These are phyloP conservation scores for Backusella morwellensis DNA, from an alignment of 192 early-diverging fungal genomes.

Conservation along the genomic window DNA sequence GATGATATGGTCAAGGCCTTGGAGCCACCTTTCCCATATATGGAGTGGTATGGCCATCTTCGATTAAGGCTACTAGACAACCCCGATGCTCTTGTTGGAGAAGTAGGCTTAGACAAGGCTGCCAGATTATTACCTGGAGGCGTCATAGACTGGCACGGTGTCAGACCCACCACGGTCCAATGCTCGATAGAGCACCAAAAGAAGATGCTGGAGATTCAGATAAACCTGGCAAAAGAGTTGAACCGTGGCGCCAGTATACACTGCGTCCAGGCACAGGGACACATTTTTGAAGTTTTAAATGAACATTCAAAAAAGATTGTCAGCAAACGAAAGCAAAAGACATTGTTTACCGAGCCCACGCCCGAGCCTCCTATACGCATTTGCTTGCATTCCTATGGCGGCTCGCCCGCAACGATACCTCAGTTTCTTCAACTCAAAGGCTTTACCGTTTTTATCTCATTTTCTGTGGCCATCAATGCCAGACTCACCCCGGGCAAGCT, in stretches of 20 bases:
- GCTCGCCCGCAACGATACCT: conserved; percentile 43
- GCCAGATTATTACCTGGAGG: conserved; percentile 34
- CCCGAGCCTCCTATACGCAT: conserved; percentile 55
- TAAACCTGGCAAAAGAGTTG: conserved; percentile 66
- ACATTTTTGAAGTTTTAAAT: conserved; percentile 30
- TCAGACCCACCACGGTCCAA: conserved; percentile 23
- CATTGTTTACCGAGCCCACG: conserved; percentile 22
- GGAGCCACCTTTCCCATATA: conserved; percentile 17
- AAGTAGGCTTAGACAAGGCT: conserved; percentile 34
- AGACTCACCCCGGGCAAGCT: conserved; percentile 52
- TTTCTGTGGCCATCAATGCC: conserved; percentile 76
- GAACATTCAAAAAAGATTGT: neutral
- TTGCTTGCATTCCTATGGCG: conserved; percentile 86
- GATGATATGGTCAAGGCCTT: conserved; percentile 14
- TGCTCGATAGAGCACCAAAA: conserved; percentile 29
- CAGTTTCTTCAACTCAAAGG: conserved; percentile 23
- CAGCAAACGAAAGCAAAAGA: conserved; percentile 32
- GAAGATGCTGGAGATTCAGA: conserved; percentile 60
- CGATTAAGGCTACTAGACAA: conserved; percentile 7
- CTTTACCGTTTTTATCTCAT: conserved; percentile 69
- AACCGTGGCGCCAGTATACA: conserved; percentile 69
- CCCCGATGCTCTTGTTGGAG: conserved; percentile 32
- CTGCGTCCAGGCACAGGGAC: conserved; percentile 75
- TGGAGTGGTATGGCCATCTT: conserved; percentile 20
- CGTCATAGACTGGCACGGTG: conserved; percentile 30